Base-by-base conservation (phyloP, 2,329 filamentous ascomycete genomes). In the Calonectria ilicicola region DNA sequence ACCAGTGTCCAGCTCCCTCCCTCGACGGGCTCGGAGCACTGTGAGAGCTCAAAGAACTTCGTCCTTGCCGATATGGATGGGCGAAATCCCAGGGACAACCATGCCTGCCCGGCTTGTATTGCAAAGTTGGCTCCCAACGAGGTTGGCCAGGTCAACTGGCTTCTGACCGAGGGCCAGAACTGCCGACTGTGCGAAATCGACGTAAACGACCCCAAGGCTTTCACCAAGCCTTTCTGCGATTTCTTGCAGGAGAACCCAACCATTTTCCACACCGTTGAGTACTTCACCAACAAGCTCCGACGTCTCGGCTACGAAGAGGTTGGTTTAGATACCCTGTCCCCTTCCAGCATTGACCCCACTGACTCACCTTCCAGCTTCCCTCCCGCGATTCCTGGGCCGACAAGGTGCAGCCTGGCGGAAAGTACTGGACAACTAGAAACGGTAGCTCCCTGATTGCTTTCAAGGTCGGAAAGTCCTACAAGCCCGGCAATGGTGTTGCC, bases 241-340 rank as follows among this genome's bases (percentile, higher is more conserved):
- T 98, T 98, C 82, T 90, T 98, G 86, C 94, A 92, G 53, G 90
- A 94, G 74, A 98, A 98, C 81, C 97, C 97, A 0, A 98, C 97
- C 10, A 91, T 98, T 58, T 99, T 98, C 83, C 97, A 99, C 81
- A 92, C 95, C 1, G 95, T 98, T 32, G 90, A 92, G 70, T 91
- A 95, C 78, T 95, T 98, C 82, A 92, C 93, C 79, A 87, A 89
- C 70, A 92, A 95, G 80, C 89, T 98, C 60, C 87, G 89, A 74
- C 88, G 91, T 46, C 87, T 91, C 44, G 96, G 95, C 53, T 99
- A 94, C 84, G 89, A 88, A 72, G 92, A 92, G 85, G 91, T 95
- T 75, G 69, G 85, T 81, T 49, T 27, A 70, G 63, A 10, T 46
- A 15, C 58, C 35, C 19, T 35, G 12, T 14, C 60, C 9, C 56